Base-by-base conservation (phyloP, 2,329 filamentous ascomycete species). In the Trichoderma cornu-damae region DNA sequence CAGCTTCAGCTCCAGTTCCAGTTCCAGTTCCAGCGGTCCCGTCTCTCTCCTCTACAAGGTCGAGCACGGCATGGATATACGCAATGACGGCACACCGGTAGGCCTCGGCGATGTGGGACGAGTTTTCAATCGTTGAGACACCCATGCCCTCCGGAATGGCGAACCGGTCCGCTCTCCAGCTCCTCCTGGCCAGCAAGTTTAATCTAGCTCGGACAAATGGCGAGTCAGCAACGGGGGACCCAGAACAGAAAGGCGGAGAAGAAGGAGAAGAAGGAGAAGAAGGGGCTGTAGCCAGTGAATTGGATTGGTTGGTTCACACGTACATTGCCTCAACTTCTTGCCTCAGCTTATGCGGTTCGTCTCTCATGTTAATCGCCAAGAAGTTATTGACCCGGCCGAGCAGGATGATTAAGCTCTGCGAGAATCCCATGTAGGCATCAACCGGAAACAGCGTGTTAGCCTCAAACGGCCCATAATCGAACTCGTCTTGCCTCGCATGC, bases 401-500 rank as follows among this genome's bases (percentile, higher is more conserved):
- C 7, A 57, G 53, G 16, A 49, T 57, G 14, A 57, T 57, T 20
- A 57, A 18, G 28, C 53, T 57, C 44, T 57, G 53, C 2, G 53
- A 57, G 16, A 57, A 57, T 11, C 53, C 53, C 53, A 57, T 57
- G 18, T 57, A 57, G 2, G 53, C 44, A 8, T 57, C 53, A n/a
- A 57, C 53, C 0, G 35, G 43, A 2, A 37, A 40, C 18, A 57
- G 26, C n/a, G 18, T 30, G 37, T 12, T 44, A 16, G 14, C 12
- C 7, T 57, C 53, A 6, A 48, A 49, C 8, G 53, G 53, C 20
- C 42, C 43, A 8, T 55, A 20, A 14, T 55, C 52, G 6, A 57
- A 37, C 28, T 49, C 24, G 2, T n/a, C 34, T 1, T 40, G 44
- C 24, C 14, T 24, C 1, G 8, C 4, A 6, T 35, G 9, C 26